Evolutionary conservation across 495 filamentous ascomycete genomes (phyloP).

Genomic region (Aspergillus nidulans): DNA sequence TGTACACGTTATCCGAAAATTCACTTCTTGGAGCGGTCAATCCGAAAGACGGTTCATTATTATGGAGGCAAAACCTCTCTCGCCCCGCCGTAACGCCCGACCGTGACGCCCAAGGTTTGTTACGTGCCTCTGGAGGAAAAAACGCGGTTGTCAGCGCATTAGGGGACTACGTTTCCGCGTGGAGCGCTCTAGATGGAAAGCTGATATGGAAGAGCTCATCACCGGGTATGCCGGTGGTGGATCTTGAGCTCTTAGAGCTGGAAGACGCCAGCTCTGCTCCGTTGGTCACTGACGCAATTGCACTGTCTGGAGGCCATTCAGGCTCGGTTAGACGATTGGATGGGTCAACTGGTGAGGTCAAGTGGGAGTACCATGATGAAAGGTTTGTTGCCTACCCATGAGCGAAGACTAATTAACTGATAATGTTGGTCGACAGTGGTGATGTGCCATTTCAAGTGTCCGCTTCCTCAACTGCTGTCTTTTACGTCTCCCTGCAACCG

Average conservation of each 20-base stretch:
- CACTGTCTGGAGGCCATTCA: constrained; percentile 53
- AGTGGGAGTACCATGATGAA: constrained; percentile 70
- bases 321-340: constrained; percentile 66
- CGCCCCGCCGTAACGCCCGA: constrained; percentile 27
- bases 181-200: constrained; percentile 78
- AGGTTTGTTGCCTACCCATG: constrained; percentile 35
- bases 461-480: constrained; percentile 67
- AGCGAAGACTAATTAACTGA: background rate
- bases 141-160: constrained; percentile 68
- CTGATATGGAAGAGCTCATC: constrained; percentile 64
- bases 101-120: constrained; percentile 39
- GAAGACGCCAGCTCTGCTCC: constrained; percentile 47
- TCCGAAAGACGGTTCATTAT: constrained; percentile 72
- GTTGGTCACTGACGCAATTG: constrained; percentile 63
- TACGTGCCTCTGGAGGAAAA: constrained; percentile 69
- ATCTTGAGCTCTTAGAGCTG: constrained; percentile 76
- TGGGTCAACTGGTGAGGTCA: constrained; percentile 64
- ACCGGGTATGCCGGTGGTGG: constrained; percentile 53
- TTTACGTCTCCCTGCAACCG: constrained; percentile 71
- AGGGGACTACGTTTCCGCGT: constrained; percentile 65
- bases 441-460: constrained; percentile 77
- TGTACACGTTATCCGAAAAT: constrained; percentile 85
- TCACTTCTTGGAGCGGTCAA: constrained; percentile 83
- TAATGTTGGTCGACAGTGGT: constrained; percentile 35
- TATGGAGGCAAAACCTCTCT: constrained; percentile 80